Base-by-base conservation (phyloP, 768 basidiomycete species). In the Trametes cinnabarina region DNA sequence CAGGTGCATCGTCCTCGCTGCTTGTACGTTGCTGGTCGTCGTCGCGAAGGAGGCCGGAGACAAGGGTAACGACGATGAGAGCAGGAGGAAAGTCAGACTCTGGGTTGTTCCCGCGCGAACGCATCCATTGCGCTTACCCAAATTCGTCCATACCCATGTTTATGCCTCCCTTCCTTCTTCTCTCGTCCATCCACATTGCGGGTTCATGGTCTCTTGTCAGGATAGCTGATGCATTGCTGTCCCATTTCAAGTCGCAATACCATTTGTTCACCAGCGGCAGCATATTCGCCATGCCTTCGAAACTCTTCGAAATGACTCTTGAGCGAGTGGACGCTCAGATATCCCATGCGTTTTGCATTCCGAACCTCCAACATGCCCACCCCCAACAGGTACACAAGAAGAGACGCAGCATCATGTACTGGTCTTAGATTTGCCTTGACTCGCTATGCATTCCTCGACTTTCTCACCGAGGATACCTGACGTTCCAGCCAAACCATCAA, bases 51-150 rank as follows among this genome's bases (percentile, higher is more conserved):
- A 42, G 40, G 58, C 26, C 26, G 26, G n/a, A 25, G 26, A 61
- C 55, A 57, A 61, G 55, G 59, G 54, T 35, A 61, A 49, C 51
- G 51, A 61, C 44, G 42, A 50, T 52, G 44, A 57, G 50, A 48
- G 51, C 15, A 19, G 41, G 41, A 42, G 41, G 25, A 43, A 43
- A 43, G 39, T 40, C 39, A 40, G 41, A 43, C 22, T 46, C 49
- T 40, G 50, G 49, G 30, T 32, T 32, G 7, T 32, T 30, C 53
- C 54, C 60, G 54, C 50, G 43, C 55, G 47, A 56, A 56, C 49
- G 54, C 54, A 41, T 44, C 58, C 30, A 54, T 54, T 23, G 51
- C 51, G 20, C 51, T 59, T 59, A 51, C 35, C 59, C 59, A 55
- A 55, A 60, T 60, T 40, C 43, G 59, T 54, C 28, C 20, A 51